A percentile compares a stretch with the other conserved stretches of the same genome.
Conservation (phyloP, 768 basidiomycete genomes). For the Gloeostereum incarnatum region DNA sequence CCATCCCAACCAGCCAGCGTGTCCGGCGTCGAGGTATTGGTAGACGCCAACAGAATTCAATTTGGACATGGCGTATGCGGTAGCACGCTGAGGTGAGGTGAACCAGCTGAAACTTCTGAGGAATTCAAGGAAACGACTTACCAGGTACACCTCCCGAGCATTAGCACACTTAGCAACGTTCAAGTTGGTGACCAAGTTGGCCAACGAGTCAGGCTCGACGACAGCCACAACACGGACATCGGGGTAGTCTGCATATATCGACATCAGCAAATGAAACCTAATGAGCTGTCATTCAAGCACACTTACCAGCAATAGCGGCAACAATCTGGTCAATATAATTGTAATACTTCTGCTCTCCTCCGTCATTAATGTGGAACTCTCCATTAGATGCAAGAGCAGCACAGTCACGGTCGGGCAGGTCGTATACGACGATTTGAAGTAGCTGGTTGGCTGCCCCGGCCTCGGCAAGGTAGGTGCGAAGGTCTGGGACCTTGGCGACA, state of each 20-base stretch:
- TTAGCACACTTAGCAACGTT: constrained; percentile 45
- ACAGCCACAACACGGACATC: constrained; percentile 56
- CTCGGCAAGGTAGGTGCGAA: constrained; percentile 49
- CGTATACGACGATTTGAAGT: constrained; percentile 46
- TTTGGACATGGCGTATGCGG: too few species aligned
- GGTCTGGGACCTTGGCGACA: constrained; percentile 41
- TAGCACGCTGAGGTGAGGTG: too few species aligned
- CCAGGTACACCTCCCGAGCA: constrained; percentile 44
- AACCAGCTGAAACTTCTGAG: too few species aligned
- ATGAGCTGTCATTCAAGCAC: neutral
- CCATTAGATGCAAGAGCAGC: constrained; percentile 58
- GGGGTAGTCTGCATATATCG: constrained; percentile 35
- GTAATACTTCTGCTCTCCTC: constrained; percentile 45
- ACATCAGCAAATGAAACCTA: constrained; percentile 2
- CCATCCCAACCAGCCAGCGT: constrained; percentile 65
- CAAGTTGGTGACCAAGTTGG: constrained; percentile 62
- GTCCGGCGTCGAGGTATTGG: constrained; percentile 55
- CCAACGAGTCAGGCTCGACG: constrained; percentile 59
- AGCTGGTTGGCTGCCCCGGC: too few species aligned
- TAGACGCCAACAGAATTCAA: too few species aligned
- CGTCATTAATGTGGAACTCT: constrained; percentile 51
- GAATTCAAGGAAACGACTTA: constrained; percentile 8
- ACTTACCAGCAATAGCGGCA: constrained; percentile 43
- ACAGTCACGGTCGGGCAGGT: constrained; percentile 60
- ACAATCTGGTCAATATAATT: constrained; percentile 56